Conservation (phyloP, 2,329 filamentous ascomycete species). For the Stromatinia cepivora region DNA sequence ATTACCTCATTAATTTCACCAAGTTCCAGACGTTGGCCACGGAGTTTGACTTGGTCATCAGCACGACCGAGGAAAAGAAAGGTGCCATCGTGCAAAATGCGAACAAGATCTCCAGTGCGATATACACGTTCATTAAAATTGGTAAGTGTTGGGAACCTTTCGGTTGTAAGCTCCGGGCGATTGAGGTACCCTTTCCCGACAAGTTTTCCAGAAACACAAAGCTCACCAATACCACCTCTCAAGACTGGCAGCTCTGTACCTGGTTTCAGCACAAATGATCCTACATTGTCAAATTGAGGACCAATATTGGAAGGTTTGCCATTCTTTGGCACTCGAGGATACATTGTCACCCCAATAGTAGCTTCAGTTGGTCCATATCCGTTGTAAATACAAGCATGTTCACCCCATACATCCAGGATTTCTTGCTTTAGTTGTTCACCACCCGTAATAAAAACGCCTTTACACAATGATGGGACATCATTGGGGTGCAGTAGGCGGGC, state of each 20-base stretch:
- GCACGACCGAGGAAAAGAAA: slow-evolving; percentile 86
- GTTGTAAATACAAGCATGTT: slow-evolving; percentile 80
- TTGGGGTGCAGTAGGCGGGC: slow-evolving; percentile 76
- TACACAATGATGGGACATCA: slow-evolving; percentile 76
- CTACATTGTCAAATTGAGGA: slow-evolving; percentile 82
- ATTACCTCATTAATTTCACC: slow-evolving; percentile 89
- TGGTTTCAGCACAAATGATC: slow-evolving; percentile 73
- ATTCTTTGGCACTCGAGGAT: slow-evolving; percentile 72
- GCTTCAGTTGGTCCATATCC: slow-evolving; percentile 91
- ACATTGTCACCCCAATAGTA: slow-evolving; percentile 91
- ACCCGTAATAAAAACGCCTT: slow-evolving; percentile 89
- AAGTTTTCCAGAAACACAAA: slow-evolving; percentile 83
- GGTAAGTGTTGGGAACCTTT: slow-evolving; percentile 70
- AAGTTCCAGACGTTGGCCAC: slow-evolving; percentile 85
- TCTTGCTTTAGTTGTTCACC: slow-evolving; percentile 87
- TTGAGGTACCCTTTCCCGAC: slow-evolving; percentile 91
- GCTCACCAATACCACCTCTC: slow-evolving; percentile 77
- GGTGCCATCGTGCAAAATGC: slow-evolving; percentile 74
- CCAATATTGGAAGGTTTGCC: slow-evolving; percentile 89
- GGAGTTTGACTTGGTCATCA: slow-evolving; percentile 89
- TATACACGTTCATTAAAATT: slow-evolving; percentile 66
- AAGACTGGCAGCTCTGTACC: slow-evolving; percentile 71
- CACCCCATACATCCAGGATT: slow-evolving; percentile 83
- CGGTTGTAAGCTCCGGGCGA: slow-evolving; percentile 70
- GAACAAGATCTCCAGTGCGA: slow-evolving; percentile 84